Base-by-base conservation (phyloP, 2,329 filamentous ascomycete genomes). In the Colletotrichum magnum region DNA sequence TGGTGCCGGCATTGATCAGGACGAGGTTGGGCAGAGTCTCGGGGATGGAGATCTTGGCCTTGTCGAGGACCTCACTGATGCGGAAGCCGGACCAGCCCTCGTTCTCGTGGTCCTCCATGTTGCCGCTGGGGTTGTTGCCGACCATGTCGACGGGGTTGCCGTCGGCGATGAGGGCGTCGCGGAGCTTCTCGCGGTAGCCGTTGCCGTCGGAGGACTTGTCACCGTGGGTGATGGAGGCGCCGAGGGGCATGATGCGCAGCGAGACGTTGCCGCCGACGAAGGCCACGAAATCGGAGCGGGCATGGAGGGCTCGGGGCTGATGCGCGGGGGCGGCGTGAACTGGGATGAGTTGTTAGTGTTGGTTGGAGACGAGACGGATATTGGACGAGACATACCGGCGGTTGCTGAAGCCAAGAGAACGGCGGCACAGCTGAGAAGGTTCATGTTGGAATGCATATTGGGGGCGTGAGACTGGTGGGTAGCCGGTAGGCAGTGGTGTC, bases 21-120 rank as follows among this genome's bases (percentile, higher is more conserved):
- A 84, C 72, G 39, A 84, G 71, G 70, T 84, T 83, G 10, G 83
- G 83, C 63, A 77, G 75, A 32, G 72, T 74, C 2, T 68, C 24
- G 1, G 77, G 76, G 5, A 83, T 77, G 1, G 78, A 76, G 4
- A 18, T 39, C 28, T 70, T 69, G 26, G 80, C 81, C 66, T 80
- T 81, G 32, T 32, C 72, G 51, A 74, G 68, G 43, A 85, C 79
- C 70, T 84, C 70, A 32, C 78, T 79, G 74, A 86, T 80, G 54
- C 80, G 79, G 51, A 77, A 75, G 26, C 80, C 83, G 0, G 81
- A 78, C 78, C 83, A 83, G 41, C 83, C 84, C 71, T 86, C 84
- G 70, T 83, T 79, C 13, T 83, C 78, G 72, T 81, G 81, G 73
- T 82, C 76, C 24, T 21, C 43, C 82, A 85, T 84, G 65, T 71